Conservation (phyloP, 1,139 yeast species). For the Hyphopichia khmerensis region DNA sequence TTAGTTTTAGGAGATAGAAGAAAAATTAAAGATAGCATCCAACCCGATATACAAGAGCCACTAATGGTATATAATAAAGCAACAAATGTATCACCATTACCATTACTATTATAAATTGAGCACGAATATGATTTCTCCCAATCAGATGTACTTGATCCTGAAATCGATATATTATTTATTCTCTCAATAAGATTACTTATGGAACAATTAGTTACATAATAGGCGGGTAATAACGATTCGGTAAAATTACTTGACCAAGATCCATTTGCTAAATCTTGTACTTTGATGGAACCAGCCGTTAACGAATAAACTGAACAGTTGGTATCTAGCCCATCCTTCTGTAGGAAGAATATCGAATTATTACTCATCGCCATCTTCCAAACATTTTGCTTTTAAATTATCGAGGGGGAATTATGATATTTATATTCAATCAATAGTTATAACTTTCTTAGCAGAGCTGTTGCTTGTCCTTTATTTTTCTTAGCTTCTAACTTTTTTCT, state of each 20-base stretch:
- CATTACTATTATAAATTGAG: slow-evolving; percentile 25
- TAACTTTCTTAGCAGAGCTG: neutral
- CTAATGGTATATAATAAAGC: slow-evolving; percentile 42
- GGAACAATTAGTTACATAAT: slow-evolving; percentile 44
- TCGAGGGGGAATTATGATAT: neutral
- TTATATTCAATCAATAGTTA: neutral
- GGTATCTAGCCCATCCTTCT: slow-evolving; percentile 18
- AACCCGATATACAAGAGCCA: slow-evolving; percentile 46
- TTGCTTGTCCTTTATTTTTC: too few species aligned
- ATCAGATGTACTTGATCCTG: neutral
- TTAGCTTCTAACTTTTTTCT: too few species aligned
- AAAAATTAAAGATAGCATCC: slow-evolving; percentile 54
- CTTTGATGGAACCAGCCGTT: slow-evolving; percentile 27
- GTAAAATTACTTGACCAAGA: slow-evolving; percentile 15
- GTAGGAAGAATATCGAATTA: slow-evolving; percentile 4
- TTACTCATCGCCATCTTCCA: slow-evolving; percentile 6
- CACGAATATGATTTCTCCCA: slow-evolving; percentile 1
- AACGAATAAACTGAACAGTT: slow-evolving; percentile 43
- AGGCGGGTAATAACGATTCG: slow-evolving; percentile 33
- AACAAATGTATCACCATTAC: slow-evolving; percentile 44
- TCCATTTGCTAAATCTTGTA: slow-evolving; percentile 16
- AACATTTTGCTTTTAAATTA: neutral
- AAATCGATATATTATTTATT: neutral
- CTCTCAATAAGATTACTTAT: slow-evolving; percentile 3
- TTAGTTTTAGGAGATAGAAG: slow-evolving; percentile 46